These are phyloP conservation scores for Hysterium pulicare DNA, from an alignment of 2,329 filamentous ascomycete species.

Conservation along the genomic window DNA sequence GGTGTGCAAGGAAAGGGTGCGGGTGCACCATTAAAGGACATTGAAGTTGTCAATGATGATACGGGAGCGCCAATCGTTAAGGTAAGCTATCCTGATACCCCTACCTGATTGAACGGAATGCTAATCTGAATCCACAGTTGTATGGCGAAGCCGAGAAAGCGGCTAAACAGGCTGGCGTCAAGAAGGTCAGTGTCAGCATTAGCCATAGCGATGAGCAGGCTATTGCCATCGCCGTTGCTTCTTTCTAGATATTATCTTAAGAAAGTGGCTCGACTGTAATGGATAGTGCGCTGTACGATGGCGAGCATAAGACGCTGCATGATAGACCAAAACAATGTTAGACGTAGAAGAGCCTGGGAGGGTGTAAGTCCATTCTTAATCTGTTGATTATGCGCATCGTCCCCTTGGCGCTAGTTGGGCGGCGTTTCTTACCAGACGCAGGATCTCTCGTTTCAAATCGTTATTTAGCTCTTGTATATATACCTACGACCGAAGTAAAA, in stretches of 20 bases:
- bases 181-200: slow-evolving; percentile 87
- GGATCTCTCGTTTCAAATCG: no score
- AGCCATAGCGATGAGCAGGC: slow-evolving; percentile 94
- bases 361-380: no score
- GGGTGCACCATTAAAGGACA: slow-evolving; percentile 86
- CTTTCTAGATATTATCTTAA: slow-evolving; percentile 53
- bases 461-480: no score
- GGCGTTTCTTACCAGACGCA: no score
- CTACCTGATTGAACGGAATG: slow-evolving; percentile 27
- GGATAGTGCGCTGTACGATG: no score
- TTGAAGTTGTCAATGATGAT: slow-evolving; percentile 82
- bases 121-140: slow-evolving; percentile 55
- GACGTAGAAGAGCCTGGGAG: no score
- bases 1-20: slow-evolving; percentile 83
- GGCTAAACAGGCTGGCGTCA: slow-evolving; percentile 82
- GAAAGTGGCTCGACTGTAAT: no score
- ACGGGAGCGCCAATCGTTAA: slow-evolving; percentile 79
- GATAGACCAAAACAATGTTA: no score
- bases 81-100: slow-evolving; percentile 55
- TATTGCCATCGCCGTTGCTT: slow-evolving; percentile 87
- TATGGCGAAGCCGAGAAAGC: slow-evolving; percentile 79
- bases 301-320: no score
- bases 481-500: no score
- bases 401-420: no score
- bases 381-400: no score